Conservation (phyloP, 2,329 filamentous ascomycete genomes). For the Sclerotinia borealis region DNA sequence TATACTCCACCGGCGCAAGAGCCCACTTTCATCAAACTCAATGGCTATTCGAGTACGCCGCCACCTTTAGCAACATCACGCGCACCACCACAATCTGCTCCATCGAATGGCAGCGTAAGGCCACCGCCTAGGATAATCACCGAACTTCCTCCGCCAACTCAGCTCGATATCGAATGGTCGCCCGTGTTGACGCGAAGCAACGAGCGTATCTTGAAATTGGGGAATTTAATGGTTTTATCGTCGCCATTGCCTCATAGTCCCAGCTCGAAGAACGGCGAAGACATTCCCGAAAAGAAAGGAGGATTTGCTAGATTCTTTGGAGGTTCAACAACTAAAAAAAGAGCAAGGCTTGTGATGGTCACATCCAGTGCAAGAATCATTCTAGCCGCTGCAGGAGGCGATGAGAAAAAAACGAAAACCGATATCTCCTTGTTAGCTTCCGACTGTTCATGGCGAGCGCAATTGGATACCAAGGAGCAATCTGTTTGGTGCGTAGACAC, state of each 20-base stretch:
- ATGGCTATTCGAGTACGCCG: conserved; percentile 38
- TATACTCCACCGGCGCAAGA: conserved; percentile 75
- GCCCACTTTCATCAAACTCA: conserved; percentile 67
- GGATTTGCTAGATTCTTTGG: conserved; percentile 94
- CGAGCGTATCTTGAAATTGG: conserved; percentile 89
- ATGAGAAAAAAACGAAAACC: conserved; percentile 91
- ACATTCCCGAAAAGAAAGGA: conserved; percentile 84
- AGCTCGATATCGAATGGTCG: conserved; percentile 97
- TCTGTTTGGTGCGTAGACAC: conserved; percentile 88
- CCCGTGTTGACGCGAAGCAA: conserved; percentile 86
- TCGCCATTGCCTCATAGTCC: conserved; percentile 71
- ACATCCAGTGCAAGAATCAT: conserved; percentile 88
- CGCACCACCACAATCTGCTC: conserved; percentile 33
- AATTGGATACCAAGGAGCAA: conserved; percentile 80
- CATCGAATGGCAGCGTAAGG: conserved; percentile 40
- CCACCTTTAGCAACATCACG: conserved; percentile 27
- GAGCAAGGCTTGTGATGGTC: conserved; percentile 88
- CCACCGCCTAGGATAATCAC: conserved; percentile 80
- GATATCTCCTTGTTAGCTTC: conserved; percentile 78
- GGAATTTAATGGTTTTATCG: conserved; percentile 80
- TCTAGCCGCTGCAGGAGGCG: conserved; percentile 82
- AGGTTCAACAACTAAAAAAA: conserved; percentile 83
- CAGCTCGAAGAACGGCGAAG: conserved; percentile 63
- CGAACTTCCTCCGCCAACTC: conserved; percentile 90
- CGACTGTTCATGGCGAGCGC: conserved; percentile 73